Evolutionary conservation across 2,329 filamentous ascomycete genomes (phyloP).

Genomic region (Periconia digitata): DNA sequence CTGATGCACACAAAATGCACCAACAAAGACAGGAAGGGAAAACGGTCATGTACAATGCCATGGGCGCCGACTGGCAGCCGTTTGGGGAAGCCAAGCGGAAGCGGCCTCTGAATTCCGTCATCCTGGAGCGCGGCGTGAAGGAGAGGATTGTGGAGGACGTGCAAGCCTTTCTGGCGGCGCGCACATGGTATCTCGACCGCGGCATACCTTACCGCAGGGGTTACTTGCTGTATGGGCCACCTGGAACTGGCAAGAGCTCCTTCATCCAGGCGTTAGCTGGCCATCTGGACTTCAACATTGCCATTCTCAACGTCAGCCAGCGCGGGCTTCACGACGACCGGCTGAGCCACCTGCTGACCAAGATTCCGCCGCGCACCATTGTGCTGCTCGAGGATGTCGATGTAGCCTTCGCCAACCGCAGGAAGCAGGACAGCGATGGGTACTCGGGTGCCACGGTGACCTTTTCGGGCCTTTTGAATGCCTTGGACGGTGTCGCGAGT

Average conservation of each 20-base stretch:
- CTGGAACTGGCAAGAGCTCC: slow-evolving; percentile 89
- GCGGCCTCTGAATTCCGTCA: slow-evolving; percentile 82
- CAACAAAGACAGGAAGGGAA: slow-evolving; percentile 83
- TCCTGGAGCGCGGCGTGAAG: slow-evolving; percentile 81
- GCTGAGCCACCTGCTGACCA: slow-evolving; percentile 80
- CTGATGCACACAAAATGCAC: slow-evolving; percentile 80
- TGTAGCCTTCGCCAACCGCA: slow-evolving; percentile 82
- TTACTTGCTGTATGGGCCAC: slow-evolving; percentile 85
- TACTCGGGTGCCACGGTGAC: slow-evolving; percentile 88
- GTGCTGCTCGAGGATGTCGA: slow-evolving; percentile 88
- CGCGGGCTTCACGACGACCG: slow-evolving; percentile 87
- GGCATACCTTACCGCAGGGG: slow-evolving; percentile 90
- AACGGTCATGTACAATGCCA: slow-evolving; percentile 85
- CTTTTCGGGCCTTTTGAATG: slow-evolving; percentile 80
- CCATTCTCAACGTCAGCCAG: slow-evolving; percentile 88
- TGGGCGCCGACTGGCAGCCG: slow-evolving; percentile 80
- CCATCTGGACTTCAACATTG: slow-evolving; percentile 89
- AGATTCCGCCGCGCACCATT: slow-evolving; percentile 79
- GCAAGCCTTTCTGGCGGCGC: slow-evolving; percentile 74
- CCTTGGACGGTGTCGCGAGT: slow-evolving; percentile 82
- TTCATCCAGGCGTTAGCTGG: slow-evolving; percentile 95
- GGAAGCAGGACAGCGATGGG: slow-evolving; percentile 75
- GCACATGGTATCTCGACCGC: slow-evolving; percentile 90
- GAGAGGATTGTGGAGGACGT: slow-evolving; percentile 80
- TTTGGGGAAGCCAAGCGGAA: slow-evolving; percentile 86